These are phyloP conservation scores for Backusella mclennaniae DNA, from an alignment of 192 early-diverging fungal species.

Conservation along the genomic window DNA sequence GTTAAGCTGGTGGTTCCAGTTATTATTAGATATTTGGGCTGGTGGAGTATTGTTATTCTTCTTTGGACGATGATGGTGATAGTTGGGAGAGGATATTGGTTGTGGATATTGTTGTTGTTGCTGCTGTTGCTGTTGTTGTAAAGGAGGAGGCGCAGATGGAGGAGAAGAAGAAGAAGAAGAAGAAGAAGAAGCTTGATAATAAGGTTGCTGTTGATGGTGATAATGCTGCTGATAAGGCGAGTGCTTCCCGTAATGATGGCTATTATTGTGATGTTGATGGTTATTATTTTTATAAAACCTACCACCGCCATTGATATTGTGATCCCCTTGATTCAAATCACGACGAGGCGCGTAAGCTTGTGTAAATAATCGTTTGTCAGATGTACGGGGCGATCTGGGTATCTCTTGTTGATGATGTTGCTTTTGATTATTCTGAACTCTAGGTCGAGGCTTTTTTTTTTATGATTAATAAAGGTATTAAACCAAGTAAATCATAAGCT, in stretches of 20 bases:
- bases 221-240: neutral
- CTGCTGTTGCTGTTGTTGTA: conserved; percentile 31
- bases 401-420: conserved; percentile 5
- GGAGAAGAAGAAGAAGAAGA: neutral
- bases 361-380: conserved; percentile 26
- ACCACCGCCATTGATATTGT: neutral
- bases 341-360: conserved; percentile 29
- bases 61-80: conserved; percentile 1
- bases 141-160: neutral
- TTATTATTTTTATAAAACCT: neutral
- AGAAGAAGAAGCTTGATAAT: neutral
- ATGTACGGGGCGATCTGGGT: conserved; percentile 36
- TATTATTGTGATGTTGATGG: neutral
- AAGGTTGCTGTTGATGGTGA: neutral
- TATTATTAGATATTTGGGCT: conserved; percentile 18
- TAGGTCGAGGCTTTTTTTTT: conserved; percentile 1
- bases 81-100: neutral
- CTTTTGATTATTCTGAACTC: neutral
- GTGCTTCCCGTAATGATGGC: neutral
- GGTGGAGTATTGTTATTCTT: conserved; percentile 22
- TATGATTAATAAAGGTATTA: neutral
- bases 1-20: neutral
- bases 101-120: conserved; percentile 30
- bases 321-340: conserved; percentile 10
- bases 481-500: neutral